These are phyloP conservation scores for Populus ilicifolia DNA, from an alignment of 345 rosid species.

Conservation along the genomic window DNA sequence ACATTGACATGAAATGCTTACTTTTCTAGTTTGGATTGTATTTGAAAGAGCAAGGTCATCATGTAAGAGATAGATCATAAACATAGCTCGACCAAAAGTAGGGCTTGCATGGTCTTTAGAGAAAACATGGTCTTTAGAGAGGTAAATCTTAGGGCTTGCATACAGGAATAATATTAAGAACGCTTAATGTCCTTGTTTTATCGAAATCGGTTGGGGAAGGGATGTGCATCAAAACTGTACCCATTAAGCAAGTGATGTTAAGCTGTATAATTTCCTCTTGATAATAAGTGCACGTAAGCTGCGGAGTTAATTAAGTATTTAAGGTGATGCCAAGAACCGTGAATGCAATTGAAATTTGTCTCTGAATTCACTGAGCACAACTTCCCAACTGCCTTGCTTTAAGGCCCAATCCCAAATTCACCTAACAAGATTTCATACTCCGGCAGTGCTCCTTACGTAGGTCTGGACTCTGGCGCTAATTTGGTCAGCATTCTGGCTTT, in stretches of 20 bases:
- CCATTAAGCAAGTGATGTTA: not conserved
- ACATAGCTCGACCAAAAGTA: not conserved
- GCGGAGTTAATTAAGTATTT: not conserved
- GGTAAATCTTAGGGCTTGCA: not conserved
- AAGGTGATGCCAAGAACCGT: not conserved
- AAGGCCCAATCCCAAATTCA: slow-evolving; percentile 20
- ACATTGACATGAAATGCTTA: not conserved
- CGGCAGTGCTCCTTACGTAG: not conserved
- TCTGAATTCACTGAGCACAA: slow-evolving; percentile 14
- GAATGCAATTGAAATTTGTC: slow-evolving; percentile 14
- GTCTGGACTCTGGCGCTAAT: not conserved
- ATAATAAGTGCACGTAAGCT: not conserved
- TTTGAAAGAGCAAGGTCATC: not conserved
- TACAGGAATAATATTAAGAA: not conserved
- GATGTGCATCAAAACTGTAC: too few species aligned
- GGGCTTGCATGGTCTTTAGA: too few species aligned
- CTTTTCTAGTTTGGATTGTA: not conserved
- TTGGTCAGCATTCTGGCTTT: not conserved
- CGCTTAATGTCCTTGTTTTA: too few species aligned
- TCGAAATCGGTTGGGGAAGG: too few species aligned
- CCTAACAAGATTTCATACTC: slow-evolving; percentile 6
- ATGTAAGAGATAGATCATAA: not conserved
- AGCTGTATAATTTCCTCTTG: not conserved
- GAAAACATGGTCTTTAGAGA: not conserved
- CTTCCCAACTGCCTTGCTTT: slow-evolving; percentile 23